A percentile compares a stretch with the other conserved stretches of the same genome.
Evolutionary conservation across 2,329 filamentous ascomycete species (phyloP).

Genomic region (Aaosphaeria arxii): DNA sequence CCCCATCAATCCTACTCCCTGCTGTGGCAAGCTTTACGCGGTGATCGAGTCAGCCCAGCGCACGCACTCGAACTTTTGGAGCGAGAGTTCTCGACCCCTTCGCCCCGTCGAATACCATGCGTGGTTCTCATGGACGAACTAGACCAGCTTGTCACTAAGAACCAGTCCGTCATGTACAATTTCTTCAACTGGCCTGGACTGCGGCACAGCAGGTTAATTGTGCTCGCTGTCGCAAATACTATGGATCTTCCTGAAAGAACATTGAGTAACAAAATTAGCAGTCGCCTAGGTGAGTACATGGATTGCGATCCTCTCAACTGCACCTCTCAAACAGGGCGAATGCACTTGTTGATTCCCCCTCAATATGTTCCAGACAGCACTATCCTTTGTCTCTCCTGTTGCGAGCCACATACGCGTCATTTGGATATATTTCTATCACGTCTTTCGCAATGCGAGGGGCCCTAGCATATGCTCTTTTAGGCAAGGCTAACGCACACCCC

Average conservation of each 20-base stretch:
- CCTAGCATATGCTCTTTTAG: constrained; percentile 17
- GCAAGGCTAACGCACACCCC: constrained; percentile 27
- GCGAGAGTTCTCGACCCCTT: constrained; percentile 88
- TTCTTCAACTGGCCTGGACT: constrained; percentile 99
- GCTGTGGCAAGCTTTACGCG: constrained; percentile 93
- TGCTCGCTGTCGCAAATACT: constrained; percentile 95
- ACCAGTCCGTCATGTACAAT: constrained; percentile 99
- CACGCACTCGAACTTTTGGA: constrained; percentile 90
- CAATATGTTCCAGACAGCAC: constrained; percentile 14
- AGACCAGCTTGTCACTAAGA: constrained; percentile 95
- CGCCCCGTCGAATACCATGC: constrained; percentile 85
- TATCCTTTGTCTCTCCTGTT: neutral
- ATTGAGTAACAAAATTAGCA: constrained; percentile 97
- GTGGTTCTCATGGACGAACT: constrained; percentile 98
- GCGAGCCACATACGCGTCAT: constrained; percentile 10
- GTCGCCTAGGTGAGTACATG: constrained; percentile 52
- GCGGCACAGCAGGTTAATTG: constrained; percentile 87
- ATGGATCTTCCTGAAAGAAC: constrained; percentile 98
- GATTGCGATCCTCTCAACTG: constrained; percentile 14
- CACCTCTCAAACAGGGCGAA: constrained; percentile 10
- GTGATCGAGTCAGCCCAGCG: constrained; percentile 84
- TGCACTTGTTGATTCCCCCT: constrained; percentile 4
- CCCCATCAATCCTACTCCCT: constrained; percentile 94
- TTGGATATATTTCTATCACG: constrained; percentile 10
- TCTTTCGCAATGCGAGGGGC: constrained; percentile 8